These are phyloP conservation scores for Wickerhamiella allomyrinae DNA, from an alignment of 805 yeast species.

Conservation along the genomic window DNA sequence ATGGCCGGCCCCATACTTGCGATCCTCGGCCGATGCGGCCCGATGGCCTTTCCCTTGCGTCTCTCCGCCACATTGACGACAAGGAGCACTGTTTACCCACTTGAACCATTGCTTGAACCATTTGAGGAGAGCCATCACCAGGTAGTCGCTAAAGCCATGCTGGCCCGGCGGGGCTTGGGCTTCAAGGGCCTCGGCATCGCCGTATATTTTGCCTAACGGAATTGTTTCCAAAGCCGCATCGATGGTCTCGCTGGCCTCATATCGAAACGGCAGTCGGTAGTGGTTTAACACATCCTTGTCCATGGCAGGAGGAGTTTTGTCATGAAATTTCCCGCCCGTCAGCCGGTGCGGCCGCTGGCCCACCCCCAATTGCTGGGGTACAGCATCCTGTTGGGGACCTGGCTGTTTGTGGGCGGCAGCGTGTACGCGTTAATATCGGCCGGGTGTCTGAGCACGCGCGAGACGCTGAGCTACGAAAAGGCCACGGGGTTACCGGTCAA, in stretches of 20 bases:
- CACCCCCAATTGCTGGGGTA: constrained; percentile 6
- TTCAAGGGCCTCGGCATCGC: constrained; percentile 37
- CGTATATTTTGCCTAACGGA: constrained; percentile 44
- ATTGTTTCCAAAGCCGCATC: constrained; percentile 49
- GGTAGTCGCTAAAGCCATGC: constrained; percentile 38
- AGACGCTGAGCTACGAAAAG: constrained; percentile 14
- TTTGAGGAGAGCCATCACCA: constrained; percentile 40
- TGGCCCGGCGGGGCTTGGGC: constrained; percentile 19
- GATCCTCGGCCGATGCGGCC: constrained; percentile 34
- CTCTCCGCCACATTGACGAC: constrained; percentile 39
- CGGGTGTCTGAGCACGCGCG: not conserved
- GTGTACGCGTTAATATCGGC: constrained; percentile 6
- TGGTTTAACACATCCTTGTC: not conserved
- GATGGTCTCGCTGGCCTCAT: constrained; percentile 32
- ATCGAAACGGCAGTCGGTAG: constrained; percentile 12
- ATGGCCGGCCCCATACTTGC: constrained; percentile 35
- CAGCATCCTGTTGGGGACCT: constrained; percentile 5
- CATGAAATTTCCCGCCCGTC: constrained; percentile 1
- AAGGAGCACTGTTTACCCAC: constrained; percentile 67
- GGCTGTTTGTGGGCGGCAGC: constrained; percentile 8
- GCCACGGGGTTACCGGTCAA: constrained; percentile 27
- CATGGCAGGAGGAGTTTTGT: not conserved
- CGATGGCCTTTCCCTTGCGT: constrained; percentile 28
- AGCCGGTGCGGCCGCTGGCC: constrained; percentile 1
- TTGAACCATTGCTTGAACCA: constrained; percentile 72